These are phyloP conservation scores for Recurvomyces mirabilis DNA, from an alignment of 495 filamentous ascomycete genomes.

Conservation along the genomic window DNA sequence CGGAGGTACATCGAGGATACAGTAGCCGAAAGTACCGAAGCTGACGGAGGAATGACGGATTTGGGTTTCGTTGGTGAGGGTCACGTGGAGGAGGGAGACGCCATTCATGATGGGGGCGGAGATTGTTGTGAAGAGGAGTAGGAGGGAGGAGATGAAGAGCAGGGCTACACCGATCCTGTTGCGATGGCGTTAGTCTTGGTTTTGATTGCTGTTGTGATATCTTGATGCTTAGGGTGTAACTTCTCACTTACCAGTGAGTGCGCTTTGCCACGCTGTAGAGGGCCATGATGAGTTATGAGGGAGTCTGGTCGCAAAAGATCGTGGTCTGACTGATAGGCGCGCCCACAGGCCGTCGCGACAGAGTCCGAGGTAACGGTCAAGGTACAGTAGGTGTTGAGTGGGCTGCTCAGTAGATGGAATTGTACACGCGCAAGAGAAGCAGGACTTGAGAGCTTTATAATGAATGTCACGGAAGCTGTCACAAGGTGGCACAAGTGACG, in stretches of 20 bases:
- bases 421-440: too few relatives aligned
- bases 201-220: not conserved
- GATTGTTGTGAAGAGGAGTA: slow-evolving; percentile 49
- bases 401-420: too few relatives aligned
- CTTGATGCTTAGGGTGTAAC: too few relatives aligned
- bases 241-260: slow-evolving; percentile 2
- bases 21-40: slow-evolving; percentile 51
- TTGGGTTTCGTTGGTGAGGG: slow-evolving; percentile 31
- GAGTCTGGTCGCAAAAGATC: too few relatives aligned
- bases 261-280: not conserved
- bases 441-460: too few relatives aligned
- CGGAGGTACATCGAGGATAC: slow-evolving; percentile 30
- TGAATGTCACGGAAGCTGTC: too few relatives aligned
- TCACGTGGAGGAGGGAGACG: slow-evolving; percentile 41
- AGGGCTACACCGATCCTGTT: slow-evolving; percentile 43
- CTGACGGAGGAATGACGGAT: slow-evolving; percentile 29
- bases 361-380: too few relatives aligned
- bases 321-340: too few relatives aligned
- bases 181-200: not conserved
- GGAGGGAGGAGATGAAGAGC: slow-evolving; percentile 41
- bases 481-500: too few relatives aligned
- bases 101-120: slow-evolving; percentile 44
- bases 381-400: too few relatives aligned
- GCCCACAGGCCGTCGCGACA: too few relatives aligned
- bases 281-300: too few relatives aligned